Evolutionary conservation across 306 rosid species (phyloP), one percentile per base, ranked within the genome.

Genomic region (Hippophae tibetana): DNA sequence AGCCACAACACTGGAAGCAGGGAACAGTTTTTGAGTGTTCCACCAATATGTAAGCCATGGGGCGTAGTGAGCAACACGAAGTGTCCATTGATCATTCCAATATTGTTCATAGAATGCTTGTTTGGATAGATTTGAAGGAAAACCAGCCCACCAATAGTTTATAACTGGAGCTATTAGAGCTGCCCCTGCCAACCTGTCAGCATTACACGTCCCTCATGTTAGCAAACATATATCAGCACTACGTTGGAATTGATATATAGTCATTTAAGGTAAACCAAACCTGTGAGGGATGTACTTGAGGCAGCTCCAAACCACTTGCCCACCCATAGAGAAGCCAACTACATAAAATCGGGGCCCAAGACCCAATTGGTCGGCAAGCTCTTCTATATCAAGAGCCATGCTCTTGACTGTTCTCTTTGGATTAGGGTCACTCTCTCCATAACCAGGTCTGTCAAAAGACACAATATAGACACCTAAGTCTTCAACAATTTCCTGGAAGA

Each of bases 31-130:
- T 69, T 92, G 93, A 51, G 96, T 85, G 71, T 85, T 81, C 98
- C 98, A 87, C 92, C 94, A 85, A 67, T 87, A 78, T 41, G 95
- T 85, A 54, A 92, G 89, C 96, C 93, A 85, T 2, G 98, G 96
- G 4, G 53, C 18, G 61, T 87, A 71, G 80, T 87, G 95, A 47
- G 83, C 75, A 23, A 92, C 86, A 58, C 96, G 83, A 53, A 78
- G 10, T 7, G 83, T 69, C 96, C 95, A 92, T 54, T 75, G 96
- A 70, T 92, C 98, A 58, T 12, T 81, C 43, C 13, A 63, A 43
- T 50, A 64, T 31, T 62, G 53, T 57, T 51, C 69, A 47, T 55
- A 2, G 79, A 47, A 87, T 42, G 75, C 89, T 73, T 81, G 83
- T 2, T 47, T 60, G 5, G 89, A 68, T 58, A 92, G 61, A 72